phyloP scores from a whole-genome alignment of 148 eudicot genomes.

The Persicaria maculosa region DNA sequence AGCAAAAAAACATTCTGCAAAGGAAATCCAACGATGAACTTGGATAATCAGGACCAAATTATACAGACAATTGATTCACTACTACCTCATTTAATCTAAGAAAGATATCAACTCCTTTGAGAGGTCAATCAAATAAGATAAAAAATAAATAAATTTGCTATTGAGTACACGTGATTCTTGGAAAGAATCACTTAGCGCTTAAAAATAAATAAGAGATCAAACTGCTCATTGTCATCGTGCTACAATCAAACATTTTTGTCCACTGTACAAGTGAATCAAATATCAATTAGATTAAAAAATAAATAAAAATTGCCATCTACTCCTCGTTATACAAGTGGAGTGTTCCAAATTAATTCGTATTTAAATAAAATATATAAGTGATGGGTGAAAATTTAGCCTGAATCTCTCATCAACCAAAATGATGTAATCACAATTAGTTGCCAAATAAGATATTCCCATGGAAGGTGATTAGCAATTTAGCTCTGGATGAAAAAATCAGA shows the following conservation, averaged over 20 bases:
- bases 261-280: not conserved
- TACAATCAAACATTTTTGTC: not conserved
- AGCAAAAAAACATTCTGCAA: conserved; percentile 77
- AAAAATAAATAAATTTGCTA: not conserved
- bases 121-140: not conserved
- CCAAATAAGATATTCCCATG: not conserved
- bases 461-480: not conserved
- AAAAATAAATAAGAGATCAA: not conserved
- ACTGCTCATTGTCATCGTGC: not conserved
- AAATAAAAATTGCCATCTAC: too few species aligned
- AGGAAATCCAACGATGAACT: not conserved
- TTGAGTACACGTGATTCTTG: not conserved
- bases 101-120: not conserved
- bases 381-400: not conserved
- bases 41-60: not conserved
- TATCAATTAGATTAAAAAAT: not conserved
- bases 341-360: not conserved
- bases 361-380: not conserved
- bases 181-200: not conserved
- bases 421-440: not conserved
- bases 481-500: not conserved
- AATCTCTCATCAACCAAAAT: too few species aligned
- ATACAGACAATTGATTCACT: not conserved
- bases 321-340: not conserved
- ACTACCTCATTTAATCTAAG: not conserved